These are phyloP conservation scores for Lumnitzera racemosa DNA, from an alignment of 345 rosid species.

Conservation along the genomic window DNA sequence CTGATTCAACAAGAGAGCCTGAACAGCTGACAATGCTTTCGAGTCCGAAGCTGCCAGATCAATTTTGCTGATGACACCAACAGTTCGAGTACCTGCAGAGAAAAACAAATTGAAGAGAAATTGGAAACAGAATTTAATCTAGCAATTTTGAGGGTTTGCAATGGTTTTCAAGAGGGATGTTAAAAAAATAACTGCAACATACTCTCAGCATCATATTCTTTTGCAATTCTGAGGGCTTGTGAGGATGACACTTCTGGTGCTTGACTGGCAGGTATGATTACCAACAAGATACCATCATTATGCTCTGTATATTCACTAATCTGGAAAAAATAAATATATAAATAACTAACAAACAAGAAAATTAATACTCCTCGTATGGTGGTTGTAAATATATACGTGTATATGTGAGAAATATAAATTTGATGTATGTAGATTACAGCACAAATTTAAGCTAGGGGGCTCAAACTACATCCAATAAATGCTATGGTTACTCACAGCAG, in stretches of 20 bases:
- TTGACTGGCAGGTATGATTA: slow-evolving; percentile 82
- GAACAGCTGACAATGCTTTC: slow-evolving; percentile 96
- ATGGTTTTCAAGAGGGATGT: neutral
- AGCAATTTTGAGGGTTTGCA: neutral
- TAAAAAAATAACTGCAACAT: slow-evolving; percentile 16
- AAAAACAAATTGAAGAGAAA: slow-evolving; percentile 6
- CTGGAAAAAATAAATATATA: slow-evolving; percentile 29
- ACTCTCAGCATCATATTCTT: slow-evolving; percentile 92
- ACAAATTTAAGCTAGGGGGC: neutral
- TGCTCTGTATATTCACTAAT: slow-evolving; percentile 66
- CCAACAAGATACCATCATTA: slow-evolving; percentile 87
- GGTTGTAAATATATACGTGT: neutral
- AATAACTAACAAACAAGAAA: neutral
- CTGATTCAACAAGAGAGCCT: slow-evolving; percentile 79
- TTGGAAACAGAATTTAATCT: neutral
- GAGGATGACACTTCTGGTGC: slow-evolving; percentile 92
- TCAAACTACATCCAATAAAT: neutral
- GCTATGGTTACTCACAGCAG: slow-evolving; percentile 51
- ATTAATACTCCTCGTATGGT: no score
- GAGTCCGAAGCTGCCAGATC: slow-evolving; percentile 88
- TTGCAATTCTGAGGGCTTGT: slow-evolving; percentile 80
- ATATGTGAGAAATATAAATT: neutral
- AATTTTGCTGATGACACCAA: slow-evolving; percentile 85
- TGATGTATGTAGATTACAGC: neutral
- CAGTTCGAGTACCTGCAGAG: slow-evolving; percentile 81